A percentile compares a stretch with the other conserved stretches of the same genome.
Conservation (phyloP, 2,329 filamentous ascomycete species). For the Aspergillus ustus region DNA sequence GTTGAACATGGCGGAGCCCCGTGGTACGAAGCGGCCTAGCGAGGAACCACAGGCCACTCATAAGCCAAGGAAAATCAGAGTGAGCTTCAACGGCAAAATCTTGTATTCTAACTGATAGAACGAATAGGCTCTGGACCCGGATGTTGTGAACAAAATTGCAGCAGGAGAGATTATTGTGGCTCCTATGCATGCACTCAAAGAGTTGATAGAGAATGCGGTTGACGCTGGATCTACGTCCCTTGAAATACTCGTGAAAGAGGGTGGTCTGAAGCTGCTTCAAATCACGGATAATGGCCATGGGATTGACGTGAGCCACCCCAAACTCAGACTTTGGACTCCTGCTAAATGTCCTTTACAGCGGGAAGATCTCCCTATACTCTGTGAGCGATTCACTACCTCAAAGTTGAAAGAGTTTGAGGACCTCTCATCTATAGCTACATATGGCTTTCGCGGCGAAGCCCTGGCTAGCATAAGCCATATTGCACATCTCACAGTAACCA, state of each 20-base stretch:
- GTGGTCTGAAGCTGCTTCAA: conserved; percentile 90
- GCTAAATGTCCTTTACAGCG: conserved; percentile 58
- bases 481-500: conserved; percentile 92
- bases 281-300: conserved; percentile 97
- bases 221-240: conserved; percentile 94
- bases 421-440: conserved; percentile 84
- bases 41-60: conserved; percentile 45
- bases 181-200: conserved; percentile 93
- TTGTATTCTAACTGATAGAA: conserved; percentile 3
- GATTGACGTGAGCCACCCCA: conserved; percentile 71
- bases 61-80: conserved; percentile 56
- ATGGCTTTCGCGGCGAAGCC: conserved; percentile 97
- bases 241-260: conserved; percentile 92
- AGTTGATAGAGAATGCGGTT: conserved; percentile 94
- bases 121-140: conserved; percentile 78
- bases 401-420: conserved; percentile 95
- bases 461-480: conserved; percentile 98
- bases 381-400: conserved; percentile 94
- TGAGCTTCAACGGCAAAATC: conserved; percentile 15
- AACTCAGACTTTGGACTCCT: neutral
- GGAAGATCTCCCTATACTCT: conserved; percentile 89
- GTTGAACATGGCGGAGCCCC: conserved; percentile 44
- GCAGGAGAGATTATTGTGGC: conserved; percentile 98
- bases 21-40: conserved; percentile 57
- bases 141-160: conserved; percentile 98